phyloP scores from a whole-genome alignment of 371 early-diverging fungal species.

The Mucor circinelloides region DNA sequence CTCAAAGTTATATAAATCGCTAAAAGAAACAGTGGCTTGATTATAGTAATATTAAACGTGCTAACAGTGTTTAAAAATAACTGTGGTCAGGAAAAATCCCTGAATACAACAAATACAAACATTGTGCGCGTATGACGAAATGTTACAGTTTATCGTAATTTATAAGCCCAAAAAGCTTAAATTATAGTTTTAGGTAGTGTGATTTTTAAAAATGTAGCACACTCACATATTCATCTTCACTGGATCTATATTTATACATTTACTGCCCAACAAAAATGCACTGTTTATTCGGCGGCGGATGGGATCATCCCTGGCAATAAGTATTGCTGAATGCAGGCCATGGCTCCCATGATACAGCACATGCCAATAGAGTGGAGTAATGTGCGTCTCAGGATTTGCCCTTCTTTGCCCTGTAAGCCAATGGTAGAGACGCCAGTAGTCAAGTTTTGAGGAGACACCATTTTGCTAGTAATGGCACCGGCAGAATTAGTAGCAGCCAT shows the following conservation, averaged over 20 bases:
- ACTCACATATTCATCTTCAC: background rate
- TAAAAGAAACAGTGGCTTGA: background rate
- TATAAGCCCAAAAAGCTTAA: conserved; percentile 2
- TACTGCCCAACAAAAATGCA: background rate
- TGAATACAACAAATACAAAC: background rate
- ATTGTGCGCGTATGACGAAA: background rate
- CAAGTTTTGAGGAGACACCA: conserved; percentile 48
- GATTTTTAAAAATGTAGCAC: background rate
- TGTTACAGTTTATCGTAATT: background rate
- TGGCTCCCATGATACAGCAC: conserved; percentile 33
- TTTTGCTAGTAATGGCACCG: conserved; percentile 44
- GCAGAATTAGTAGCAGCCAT: conserved; percentile 47
- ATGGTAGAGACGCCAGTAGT: conserved; percentile 49
- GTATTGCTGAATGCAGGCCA: conserved; percentile 39
- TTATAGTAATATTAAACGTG: background rate
- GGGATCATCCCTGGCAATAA: conserved; percentile 19
- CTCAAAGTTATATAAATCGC: background rate
- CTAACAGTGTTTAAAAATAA: background rate
- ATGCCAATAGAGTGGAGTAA: conserved; percentile 40
- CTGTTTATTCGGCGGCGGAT: background rate
- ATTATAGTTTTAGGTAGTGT: background rate
- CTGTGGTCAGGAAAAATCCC: background rate
- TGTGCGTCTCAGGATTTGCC: conserved; percentile 31
- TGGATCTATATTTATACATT: background rate
- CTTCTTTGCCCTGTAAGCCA: conserved; percentile 48